Evolutionary conservation across 176 grass and related monocot species (phyloP), one percentile per base, ranked within the genome.

Genomic region (Calamus simplicifolius): DNA sequence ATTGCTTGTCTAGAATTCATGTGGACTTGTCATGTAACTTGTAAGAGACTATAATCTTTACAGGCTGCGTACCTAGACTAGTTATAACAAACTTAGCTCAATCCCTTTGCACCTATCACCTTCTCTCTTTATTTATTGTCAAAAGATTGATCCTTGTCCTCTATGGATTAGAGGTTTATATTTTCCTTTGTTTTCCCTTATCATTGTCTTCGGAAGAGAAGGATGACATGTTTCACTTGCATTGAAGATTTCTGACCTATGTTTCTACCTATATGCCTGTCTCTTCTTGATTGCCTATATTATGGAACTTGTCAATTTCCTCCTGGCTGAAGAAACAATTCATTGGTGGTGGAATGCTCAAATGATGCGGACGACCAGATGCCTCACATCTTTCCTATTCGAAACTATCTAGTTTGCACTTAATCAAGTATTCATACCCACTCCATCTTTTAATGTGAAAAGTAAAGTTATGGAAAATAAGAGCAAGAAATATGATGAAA

Each of bases 401-500:
- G 69, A 57, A 6, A 61, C 56, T 4, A 19, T 61, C 43, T 25
- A 61, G 52, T 71, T 71, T 19, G 12, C 26, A 6, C 57, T 71
- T 10, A 61, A 71, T 7, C 48, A 61, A 27, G 10, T 61, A 4
- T 56, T 56, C 17, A 25, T 71, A 29, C 35, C 69, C 17, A 21
- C 69, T 7, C 57, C 50, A 31, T 56, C 57, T 8, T 71, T 71
- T 49, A 59, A 71, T 16, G 69, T 71, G 16, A 81, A 71, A 16
- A 81, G 71, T 54, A 81, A 81, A 66, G 79, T 75, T 4, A 71
- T 66, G 52, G 79, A 81, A 5, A 66, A 75, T 2, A 72, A 75
- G 35, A 62, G 66, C 16, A 28, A 51, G 48, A 48, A 57, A n/a
- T 71, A 71, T 57, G 12, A 38, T 12, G 53, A 71, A 27, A 57